A percentile compares a stretch with the other conserved stretches of the same genome.
Evolutionary conservation across 371 early-diverging fungal genomes (phyloP).

Genomic region (Mortierella sp.): DNA sequence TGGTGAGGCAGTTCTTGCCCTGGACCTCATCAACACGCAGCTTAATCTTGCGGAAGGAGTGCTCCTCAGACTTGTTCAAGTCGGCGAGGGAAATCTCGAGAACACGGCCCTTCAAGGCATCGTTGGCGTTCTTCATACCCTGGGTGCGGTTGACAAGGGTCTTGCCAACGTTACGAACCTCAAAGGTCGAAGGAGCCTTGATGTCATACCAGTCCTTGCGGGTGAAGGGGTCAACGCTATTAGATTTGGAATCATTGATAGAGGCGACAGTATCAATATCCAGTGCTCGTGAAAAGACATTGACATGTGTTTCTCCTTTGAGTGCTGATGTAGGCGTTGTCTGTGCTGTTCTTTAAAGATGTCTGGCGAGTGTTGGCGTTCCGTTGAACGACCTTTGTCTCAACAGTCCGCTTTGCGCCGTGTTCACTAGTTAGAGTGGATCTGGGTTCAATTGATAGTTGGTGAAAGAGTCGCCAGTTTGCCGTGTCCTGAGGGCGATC

Average conservation of each 20-base stretch:
- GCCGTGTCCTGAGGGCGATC: neutral
- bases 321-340: neutral
- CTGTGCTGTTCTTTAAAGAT: neutral
- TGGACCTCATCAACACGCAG: conserved; percentile 98
- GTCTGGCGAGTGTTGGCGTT: neutral
- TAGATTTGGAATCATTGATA: conserved; percentile 5
- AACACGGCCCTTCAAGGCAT: conserved; percentile 97
- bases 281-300: neutral
- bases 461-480: neutral
- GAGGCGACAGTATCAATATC: conserved; percentile 1
- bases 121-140: conserved; percentile 98
- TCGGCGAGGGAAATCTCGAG: conserved; percentile 99
- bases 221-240: conserved; percentile 72
- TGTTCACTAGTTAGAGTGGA: neutral
- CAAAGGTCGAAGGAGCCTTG: conserved; percentile 98
- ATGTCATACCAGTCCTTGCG: conserved; percentile 99
- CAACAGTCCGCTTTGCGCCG: too few species aligned
- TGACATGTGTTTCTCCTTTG: neutral
- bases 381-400: too few species aligned
- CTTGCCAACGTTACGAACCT: conserved; percentile 96
- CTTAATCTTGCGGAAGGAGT: conserved; percentile 98
- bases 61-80: conserved; percentile 96
- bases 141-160: conserved; percentile 99
- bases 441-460: neutral
- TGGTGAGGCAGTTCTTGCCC: conserved; percentile 99